Base-by-base conservation (phyloP, 192 early-diverging fungal species). In the Chytriomyces sp. region DNA sequence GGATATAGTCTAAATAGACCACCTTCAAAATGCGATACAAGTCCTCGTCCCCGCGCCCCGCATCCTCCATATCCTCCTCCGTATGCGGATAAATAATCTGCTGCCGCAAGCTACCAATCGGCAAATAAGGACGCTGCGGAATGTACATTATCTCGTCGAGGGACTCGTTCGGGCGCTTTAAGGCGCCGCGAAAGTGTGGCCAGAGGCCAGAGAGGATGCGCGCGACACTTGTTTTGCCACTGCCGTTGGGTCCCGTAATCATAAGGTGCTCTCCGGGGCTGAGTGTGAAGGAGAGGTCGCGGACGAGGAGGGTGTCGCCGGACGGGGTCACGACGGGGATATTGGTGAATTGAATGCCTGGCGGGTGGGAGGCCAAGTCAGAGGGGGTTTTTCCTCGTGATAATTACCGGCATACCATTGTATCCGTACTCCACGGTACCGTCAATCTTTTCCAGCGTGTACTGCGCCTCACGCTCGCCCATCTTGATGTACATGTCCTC, bases 41-140 rank as follows among this genome's bases (percentile, higher is more conserved):
- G 28, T 96, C 88, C 17, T 80, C 84, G 73, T 98, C 98, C 5
- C 90, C 91, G 5, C 86, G 74, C 36, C 90, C 88, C 8, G 88
- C 73, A 3, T 41, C 63, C 14, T 64, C 54, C 80, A 86, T 82
- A 19, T 86, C 60, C 40, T 83, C 84, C 4, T 84, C 71, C 25
- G 89, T 92, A 75, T 96, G 90, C 17, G 98, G 96, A 79, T 99
- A 98, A 59, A 99, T 96, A 64, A 98, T 90, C 70, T 96, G 95
- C 74, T 98, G 95, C 31, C 96, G 88, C 39, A 99, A 82, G 0
- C 92, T 93, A 52, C 98, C 98, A 33, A 96, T 85, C 53, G 93
- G 90, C 39, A 99, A 81, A 70, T 99, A 99, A 17, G 98, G 98
- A 33, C 95, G 89, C 78, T 99, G 98, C 31, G 98, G 96, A 67